Evolutionary conservation across 2,329 filamentous ascomycete species (phyloP).

Genomic region (Rutstroemia sydowiana): DNA sequence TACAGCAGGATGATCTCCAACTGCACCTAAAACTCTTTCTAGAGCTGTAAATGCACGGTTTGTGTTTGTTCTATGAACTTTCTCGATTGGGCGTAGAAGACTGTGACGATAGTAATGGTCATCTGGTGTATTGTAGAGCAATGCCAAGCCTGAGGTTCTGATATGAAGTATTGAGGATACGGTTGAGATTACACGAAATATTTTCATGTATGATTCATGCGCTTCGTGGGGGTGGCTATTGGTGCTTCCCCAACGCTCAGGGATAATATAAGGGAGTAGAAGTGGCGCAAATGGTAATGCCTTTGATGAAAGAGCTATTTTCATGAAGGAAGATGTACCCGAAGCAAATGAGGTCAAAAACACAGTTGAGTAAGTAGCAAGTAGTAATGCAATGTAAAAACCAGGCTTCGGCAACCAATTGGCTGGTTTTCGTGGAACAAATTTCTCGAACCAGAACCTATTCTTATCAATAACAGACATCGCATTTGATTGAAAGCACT

Average conservation of each 20-base stretch:
- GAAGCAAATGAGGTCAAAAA: slow-evolving; percentile 35
- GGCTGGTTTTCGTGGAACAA: slow-evolving; percentile 36
- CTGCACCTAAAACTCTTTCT: slow-evolving; percentile 40
- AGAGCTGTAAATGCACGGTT: slow-evolving; percentile 40
- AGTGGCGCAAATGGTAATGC: slow-evolving; percentile 40
- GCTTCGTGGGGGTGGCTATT: slow-evolving; percentile 34
- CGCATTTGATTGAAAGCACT: background rate
- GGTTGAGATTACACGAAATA: slow-evolving; percentile 42
- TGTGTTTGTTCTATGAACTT: slow-evolving; percentile 37
- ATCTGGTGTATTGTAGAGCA: slow-evolving; percentile 41
- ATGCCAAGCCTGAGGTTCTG: slow-evolving; percentile 36
- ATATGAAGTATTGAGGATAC: slow-evolving; percentile 39
- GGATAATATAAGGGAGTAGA: slow-evolving; percentile 39
- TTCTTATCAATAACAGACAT: slow-evolving; percentile 16
- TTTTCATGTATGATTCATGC: slow-evolving; percentile 35
- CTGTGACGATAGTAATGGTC: slow-evolving; percentile 43
- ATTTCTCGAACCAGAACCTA: slow-evolving; percentile 29
- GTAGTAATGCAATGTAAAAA: slow-evolving; percentile 31
- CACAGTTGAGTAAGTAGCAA: slow-evolving; percentile 32
- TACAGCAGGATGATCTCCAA: slow-evolving; percentile 50
- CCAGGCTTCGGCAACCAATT: slow-evolving; percentile 37
- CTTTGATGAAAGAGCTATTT: slow-evolving; percentile 29
- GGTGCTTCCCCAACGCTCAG: slow-evolving; percentile 41
- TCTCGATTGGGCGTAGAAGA: slow-evolving; percentile 39
- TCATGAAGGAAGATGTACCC: slow-evolving; percentile 36